These are phyloP conservation scores for Catunica adiposa DNA, from an alignment of 2,329 filamentous ascomycete genomes.

Conservation along the genomic window DNA sequence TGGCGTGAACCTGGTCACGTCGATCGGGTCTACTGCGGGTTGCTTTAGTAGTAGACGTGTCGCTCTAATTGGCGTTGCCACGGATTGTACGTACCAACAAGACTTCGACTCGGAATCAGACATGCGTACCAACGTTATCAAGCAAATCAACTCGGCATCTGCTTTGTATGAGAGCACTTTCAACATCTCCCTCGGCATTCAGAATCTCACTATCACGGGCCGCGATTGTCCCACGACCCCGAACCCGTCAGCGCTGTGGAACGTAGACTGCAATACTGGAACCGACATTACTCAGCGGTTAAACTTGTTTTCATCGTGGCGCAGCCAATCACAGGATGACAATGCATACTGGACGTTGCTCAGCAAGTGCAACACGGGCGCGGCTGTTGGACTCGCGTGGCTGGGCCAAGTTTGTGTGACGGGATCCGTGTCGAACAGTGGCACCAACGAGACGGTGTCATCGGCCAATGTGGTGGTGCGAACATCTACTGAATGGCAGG, in stretches of 20 bases:
- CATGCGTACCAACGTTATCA: constrained; percentile 59
- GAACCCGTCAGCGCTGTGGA: constrained; percentile 60
- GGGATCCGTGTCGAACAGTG: constrained; percentile 37
- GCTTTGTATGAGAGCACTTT: constrained; percentile 78
- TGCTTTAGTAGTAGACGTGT: constrained; percentile 85
- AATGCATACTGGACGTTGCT: constrained; percentile 92
- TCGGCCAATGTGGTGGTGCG: constrained; percentile 80
- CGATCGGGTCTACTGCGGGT: constrained; percentile 67
- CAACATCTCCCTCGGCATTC: constrained; percentile 83
- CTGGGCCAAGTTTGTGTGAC: constrained; percentile 66
- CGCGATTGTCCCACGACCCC: constrained; percentile 55
- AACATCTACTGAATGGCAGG: constrained; percentile 78
- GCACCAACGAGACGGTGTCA: constrained; percentile 53
- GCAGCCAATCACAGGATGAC: constrained; percentile 55
- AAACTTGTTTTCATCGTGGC: constrained; percentile 78
- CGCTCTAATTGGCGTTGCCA: constrained; percentile 78
- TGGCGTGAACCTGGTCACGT: constrained; percentile 58
- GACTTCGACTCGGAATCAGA: constrained; percentile 48
- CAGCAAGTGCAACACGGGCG: constrained; percentile 63
- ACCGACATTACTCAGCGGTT: constrained; percentile 59
- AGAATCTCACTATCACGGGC: constrained; percentile 67
- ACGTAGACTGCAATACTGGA: constrained; percentile 49
- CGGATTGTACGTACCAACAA: constrained; percentile 75
- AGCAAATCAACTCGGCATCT: constrained; percentile 72
- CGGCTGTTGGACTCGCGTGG: constrained; percentile 86